Base-by-base conservation (phyloP, 2,329 filamentous ascomycete species). In the Zymoseptoria passerinii region DNA sequence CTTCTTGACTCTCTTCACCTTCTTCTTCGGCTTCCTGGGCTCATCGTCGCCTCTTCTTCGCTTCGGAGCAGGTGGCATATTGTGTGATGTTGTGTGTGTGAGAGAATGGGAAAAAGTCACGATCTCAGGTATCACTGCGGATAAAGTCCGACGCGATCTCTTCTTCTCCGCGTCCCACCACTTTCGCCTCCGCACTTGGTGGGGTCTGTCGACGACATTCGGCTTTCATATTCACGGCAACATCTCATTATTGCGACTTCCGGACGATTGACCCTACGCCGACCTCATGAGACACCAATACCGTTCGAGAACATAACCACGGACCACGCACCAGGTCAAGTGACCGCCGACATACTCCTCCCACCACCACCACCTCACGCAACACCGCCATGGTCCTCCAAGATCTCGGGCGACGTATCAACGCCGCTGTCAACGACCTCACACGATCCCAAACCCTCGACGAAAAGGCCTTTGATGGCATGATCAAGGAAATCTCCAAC, bases 321-420 rank as follows among this genome's bases (percentile, higher is more conserved):
- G 23, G 5, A 20, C 19, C 49, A 20, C 2, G 8, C 49, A 18
- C 4, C 49, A 27, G 23, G 23, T 52, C 50, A 13, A 44, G 35
- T 23, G 23, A 52, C 50, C 50, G 28, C 50, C 19, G 23, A 23
- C 23, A 18, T 4, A 50, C 16, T 1, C 23, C 50, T 52, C 28
- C 50, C 18, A 29, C 50, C 28, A 16, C 50, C 4, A 52, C 27
- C 10, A 18, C 50, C 23, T 50, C 23, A 7, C 50, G 13, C 8
- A 29, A 58, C 54, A 54, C 59, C 70, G 73, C 70, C 73, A 99
- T 99, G 94, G 94, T 99, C 82, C 88, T 99, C 72, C 92, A 96
- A 85, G 94, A 99, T 83, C 84, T 99, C 60, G 94, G 94, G 69
- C 91, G 92, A 81, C 94, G 94, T 78, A 97, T 99, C 76, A 97